These are phyloP conservation scores for Marasmius tenuissimus DNA, from an alignment of 1,284 basidiomycete genomes.

Conservation along the genomic window DNA sequence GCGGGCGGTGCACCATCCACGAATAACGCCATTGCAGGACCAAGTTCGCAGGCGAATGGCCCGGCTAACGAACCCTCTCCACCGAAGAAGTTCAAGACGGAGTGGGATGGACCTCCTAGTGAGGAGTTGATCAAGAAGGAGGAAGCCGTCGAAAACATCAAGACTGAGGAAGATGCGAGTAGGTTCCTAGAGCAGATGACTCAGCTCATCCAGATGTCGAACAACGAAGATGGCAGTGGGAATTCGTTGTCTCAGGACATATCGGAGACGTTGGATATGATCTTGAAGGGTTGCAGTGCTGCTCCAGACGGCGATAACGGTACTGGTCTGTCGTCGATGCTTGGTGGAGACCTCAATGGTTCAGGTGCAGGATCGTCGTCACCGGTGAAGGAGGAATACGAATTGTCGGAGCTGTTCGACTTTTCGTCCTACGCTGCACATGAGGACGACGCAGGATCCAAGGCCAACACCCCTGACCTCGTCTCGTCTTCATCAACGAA, in stretches of 20 bases:
- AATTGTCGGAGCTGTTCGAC: conserved; percentile 65
- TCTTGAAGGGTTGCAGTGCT: conserved; percentile 54
- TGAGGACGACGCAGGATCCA: conserved; percentile 62
- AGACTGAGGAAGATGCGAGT: conserved; percentile 64
- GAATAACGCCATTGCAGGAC: conserved; percentile 16
- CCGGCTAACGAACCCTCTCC: conserved; percentile 56
- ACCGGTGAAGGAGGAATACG: conserved; percentile 34
- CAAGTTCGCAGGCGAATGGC: conserved; percentile 20
- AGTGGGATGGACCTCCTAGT: conserved; percentile 62
- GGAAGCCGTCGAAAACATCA: conserved; percentile 55
- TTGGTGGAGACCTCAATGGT: conserved; percentile 25
- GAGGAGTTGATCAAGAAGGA: conserved; percentile 55
- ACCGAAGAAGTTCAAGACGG: conserved; percentile 67
- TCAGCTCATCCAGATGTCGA: conserved; percentile 50
- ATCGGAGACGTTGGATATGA: conserved; percentile 57
- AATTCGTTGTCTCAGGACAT: conserved; percentile 48
- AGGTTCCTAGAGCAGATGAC: conserved; percentile 62
- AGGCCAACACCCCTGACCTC: conserved; percentile 70
- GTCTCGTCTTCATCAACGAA: conserved; percentile 69
- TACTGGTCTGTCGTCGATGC: conserved; percentile 29
- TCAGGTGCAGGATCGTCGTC: conserved; percentile 29
- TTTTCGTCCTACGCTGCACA: conserved; percentile 56
- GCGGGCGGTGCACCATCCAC: conserved; percentile 8
- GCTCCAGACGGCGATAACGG: conserved; percentile 38
- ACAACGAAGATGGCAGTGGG: conserved; percentile 43